Percentiles rank a stretch among this genome's conserved stretches.
phyloP scores from a whole-genome alignment of 305 asterid genomes.

The Fraxinus dipetala region DNA sequence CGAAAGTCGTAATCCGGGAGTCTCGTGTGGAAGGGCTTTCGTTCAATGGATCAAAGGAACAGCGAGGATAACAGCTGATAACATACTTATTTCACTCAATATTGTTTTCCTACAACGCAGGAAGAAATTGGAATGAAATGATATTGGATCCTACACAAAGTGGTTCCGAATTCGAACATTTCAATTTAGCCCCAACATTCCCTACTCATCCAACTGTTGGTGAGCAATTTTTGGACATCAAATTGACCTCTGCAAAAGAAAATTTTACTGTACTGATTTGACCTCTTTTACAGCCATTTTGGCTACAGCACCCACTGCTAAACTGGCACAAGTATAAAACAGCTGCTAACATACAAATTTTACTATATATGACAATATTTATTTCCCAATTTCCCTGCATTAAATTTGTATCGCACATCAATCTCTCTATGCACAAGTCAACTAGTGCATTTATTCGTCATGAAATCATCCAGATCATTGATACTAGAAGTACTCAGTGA shows the following conservation, averaged over 20 bases:
- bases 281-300: not conserved
- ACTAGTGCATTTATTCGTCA: not conserved
- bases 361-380: not conserved
- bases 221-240: not conserved
- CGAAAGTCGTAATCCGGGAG: not conserved
- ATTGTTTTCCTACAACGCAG: not conserved
- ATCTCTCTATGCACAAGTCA: not conserved
- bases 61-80: not conserved
- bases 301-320: not conserved
- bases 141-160: not conserved
- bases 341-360: not conserved
- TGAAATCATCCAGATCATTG: not conserved
- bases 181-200: not conserved
- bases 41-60: not conserved
- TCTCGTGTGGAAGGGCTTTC: not conserved
- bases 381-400: not conserved
- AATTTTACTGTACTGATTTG: not conserved
- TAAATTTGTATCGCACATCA: not conserved
- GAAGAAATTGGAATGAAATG: not conserved
- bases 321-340: not conserved
- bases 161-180: not conserved
- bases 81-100: not conserved
- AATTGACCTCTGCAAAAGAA: not conserved
- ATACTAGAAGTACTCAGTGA: not conserved
- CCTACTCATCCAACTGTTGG: not conserved